Conservation (phyloP, 2,329 filamentous ascomycete species). For the Penicillium sp. region DNA sequence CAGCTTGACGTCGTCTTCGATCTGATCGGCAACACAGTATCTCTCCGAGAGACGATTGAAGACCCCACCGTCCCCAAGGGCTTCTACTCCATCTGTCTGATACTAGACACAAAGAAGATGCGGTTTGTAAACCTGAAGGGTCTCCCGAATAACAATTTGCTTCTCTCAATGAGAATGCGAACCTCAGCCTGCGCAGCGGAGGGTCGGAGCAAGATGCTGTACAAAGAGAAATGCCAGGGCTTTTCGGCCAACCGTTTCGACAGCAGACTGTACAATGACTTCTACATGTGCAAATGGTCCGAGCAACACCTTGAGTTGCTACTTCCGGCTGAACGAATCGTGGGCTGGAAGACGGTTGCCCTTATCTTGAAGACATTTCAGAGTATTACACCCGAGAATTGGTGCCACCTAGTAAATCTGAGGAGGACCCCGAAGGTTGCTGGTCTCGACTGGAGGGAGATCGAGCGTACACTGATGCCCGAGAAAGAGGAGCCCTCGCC, state of each 20-base stretch:
- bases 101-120: slow-evolving; percentile 26
- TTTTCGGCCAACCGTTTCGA: slow-evolving; percentile 22
- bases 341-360: slow-evolving; percentile 35
- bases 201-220: slow-evolving; percentile 23
- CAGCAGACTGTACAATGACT: slow-evolving; percentile 28
- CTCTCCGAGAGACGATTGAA: slow-evolving; percentile 28
- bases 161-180: slow-evolving; percentile 29
- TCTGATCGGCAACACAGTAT: slow-evolving; percentile 25
- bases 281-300: slow-evolving; percentile 24
- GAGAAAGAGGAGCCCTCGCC: not conserved
- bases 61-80: slow-evolving; percentile 18
- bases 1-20: slow-evolving; percentile 34
- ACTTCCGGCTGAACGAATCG: slow-evolving; percentile 29
- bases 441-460: slow-evolving; percentile 30
- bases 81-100: slow-evolving; percentile 17
- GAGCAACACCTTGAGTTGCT: slow-evolving; percentile 30
- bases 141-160: slow-evolving; percentile 33
- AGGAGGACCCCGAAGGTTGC: slow-evolving; percentile 24
- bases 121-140: slow-evolving; percentile 35
- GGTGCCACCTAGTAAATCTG: slow-evolving; percentile 28
- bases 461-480: slow-evolving; percentile 22
- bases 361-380: slow-evolving; percentile 35
- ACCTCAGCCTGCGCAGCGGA: slow-evolving; percentile 17
- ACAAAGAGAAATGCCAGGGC: slow-evolving; percentile 27
- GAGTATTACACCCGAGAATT: slow-evolving; percentile 27